Percentiles rank a stretch among this genome's conserved stretches.
Conservation (phyloP, 2,329 filamentous ascomycete species). For the Colletotrichum sp. region DNA sequence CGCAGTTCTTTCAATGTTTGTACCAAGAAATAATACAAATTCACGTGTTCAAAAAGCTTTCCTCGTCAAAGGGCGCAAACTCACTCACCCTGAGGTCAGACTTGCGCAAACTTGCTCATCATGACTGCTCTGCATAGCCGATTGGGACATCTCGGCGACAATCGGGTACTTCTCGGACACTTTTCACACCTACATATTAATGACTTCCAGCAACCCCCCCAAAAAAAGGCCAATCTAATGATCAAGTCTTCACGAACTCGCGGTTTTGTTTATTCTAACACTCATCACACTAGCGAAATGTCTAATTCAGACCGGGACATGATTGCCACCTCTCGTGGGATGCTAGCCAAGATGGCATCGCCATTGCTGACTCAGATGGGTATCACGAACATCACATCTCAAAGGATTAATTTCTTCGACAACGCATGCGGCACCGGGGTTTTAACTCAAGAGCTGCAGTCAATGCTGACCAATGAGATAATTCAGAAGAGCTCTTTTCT, state of each 20-base stretch:
- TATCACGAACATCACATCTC: neutral
- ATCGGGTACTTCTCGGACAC: neutral
- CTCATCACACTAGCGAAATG: neutral
- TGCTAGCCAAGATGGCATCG: neutral
- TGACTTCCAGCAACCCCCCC: neutral
- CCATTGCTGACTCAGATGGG: neutral
- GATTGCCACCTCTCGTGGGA: neutral
- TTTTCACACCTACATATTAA: neutral
- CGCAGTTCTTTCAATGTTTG: neutral
- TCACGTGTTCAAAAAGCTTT: neutral
- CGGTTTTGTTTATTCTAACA: fast-evolving
- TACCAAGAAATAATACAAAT: neutral
- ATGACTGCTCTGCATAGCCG: neutral
- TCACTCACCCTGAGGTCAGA: neutral
- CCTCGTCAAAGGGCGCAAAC: neutral
- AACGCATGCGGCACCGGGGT: neutral
- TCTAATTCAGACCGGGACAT: neutral
- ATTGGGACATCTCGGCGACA: neutral
- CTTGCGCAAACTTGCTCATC: neutral
- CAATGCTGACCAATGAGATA: neutral
- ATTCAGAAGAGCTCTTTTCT: neutral
- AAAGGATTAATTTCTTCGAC: neutral
- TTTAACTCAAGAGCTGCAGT: neutral
- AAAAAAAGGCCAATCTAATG: neutral
- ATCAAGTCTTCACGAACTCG: neutral